Percentiles rank a stretch among this genome's conserved stretches.
These are phyloP conservation scores for Haematococcus sp. DNA, from an alignment of 139 green algal species.

Conservation along the genomic window DNA sequence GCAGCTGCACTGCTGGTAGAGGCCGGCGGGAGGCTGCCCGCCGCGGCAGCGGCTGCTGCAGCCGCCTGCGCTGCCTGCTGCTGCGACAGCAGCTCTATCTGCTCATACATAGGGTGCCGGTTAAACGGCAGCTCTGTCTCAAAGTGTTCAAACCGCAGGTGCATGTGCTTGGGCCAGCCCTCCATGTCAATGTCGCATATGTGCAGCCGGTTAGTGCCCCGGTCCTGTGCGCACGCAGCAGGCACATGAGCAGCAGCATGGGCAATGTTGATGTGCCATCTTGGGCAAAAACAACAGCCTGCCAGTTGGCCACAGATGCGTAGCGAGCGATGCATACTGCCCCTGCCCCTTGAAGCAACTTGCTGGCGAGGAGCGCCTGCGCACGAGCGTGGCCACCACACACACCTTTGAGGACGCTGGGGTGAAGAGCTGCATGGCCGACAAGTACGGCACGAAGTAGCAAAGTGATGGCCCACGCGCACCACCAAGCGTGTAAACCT, in stretches of 20 bases:
- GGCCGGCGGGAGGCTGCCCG: background rate
- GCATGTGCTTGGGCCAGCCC: conserved; percentile 65
- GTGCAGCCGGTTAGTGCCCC: conserved; percentile 37
- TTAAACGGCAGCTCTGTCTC: conserved; percentile 68
- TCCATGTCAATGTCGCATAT: conserved; percentile 55
- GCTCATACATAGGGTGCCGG: conserved; percentile 56
- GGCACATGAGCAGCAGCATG: background rate
- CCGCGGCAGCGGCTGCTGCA: conserved; percentile 14
- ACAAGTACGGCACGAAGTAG: conserved; percentile 81
- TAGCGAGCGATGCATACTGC: no score
- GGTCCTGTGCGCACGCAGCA: conserved; percentile 16
- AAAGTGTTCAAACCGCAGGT: conserved; percentile 60
- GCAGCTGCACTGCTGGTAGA: background rate
- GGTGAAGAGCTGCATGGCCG: conserved; percentile 72
- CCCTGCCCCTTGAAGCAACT: no score
- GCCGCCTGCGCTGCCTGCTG: conserved; percentile 12
- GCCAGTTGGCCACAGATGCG: no score
- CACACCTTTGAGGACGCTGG: conserved; percentile 19
- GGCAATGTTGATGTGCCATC: no score
- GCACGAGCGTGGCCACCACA: background rate
- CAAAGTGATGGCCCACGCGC: conserved; percentile 53
- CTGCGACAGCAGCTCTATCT: conserved; percentile 48
- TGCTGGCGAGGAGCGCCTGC: no score
- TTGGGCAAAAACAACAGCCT: background rate
- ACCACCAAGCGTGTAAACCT: conserved; percentile 50